Base-by-base conservation (phyloP, 345 rosid genomes). In the Corymbia maculata region DNA sequence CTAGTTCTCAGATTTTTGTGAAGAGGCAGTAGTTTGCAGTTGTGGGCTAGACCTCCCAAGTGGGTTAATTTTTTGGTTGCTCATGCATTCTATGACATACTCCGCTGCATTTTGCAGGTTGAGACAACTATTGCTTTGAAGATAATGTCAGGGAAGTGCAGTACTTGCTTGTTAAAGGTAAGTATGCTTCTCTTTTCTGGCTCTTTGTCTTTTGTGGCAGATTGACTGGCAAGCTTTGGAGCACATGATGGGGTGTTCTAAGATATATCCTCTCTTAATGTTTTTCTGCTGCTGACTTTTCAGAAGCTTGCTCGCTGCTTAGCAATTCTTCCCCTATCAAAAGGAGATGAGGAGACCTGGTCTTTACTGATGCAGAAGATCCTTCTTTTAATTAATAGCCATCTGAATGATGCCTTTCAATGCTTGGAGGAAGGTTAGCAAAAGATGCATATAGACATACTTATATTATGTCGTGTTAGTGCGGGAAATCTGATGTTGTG, bases 291-390 rank as follows among this genome's bases (percentile, higher is more conserved):
- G 80, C 85, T 92, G 64, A 47, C 84, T 42, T 59, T 90, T 88
- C 97, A 98, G 99, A 96, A 95, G 88, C 93, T 95, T 91, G 94
- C 94, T 66, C 91, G 90, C 92, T 97, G 95, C 89, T 93, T 98
- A 59, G 96, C 99, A 70, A 91, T 95, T 89, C 98, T 98, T 88
- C 99, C 99, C 28, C 95, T 93, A 93, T 92, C 94, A 42, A 97
- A 90, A 92, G 99, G 98, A 85, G 97, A 95, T 90, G 97, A 91
- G 80, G 93, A 92, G 79, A 93, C 94, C 92, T 98, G 99, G 99
- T 91, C 91, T 86, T 87, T 94, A 91, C 90, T 94, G 93, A 92
- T 97, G 94, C 95, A 93, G 87, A 96, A 93, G 93, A 91, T 96
- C 89, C 89, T 97, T 90, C 90, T 95, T 85, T 90, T 92, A 75